These are phyloP conservation scores for Erucastrum elatum DNA, from an alignment of 345 rosid genomes.

Conservation along the genomic window DNA sequence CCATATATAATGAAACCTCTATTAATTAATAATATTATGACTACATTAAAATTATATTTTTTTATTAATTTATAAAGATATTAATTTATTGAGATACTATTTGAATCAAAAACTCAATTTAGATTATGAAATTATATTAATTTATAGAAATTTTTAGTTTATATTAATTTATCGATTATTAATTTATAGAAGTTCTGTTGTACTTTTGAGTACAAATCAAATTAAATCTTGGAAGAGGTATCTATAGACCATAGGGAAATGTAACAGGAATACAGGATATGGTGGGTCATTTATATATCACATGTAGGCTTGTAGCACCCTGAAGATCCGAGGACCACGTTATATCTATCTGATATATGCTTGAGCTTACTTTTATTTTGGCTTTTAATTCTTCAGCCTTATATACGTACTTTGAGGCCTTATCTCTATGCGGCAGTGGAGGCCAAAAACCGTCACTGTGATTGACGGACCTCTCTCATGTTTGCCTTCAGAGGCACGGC, in stretches of 20 bases:
- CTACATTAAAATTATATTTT: no score
- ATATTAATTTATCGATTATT: no score
- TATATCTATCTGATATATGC: slow-evolving; percentile 4
- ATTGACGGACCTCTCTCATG: slow-evolving; percentile 3
- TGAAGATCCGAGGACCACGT: slow-evolving; percentile 5
- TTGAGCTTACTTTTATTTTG: background rate
- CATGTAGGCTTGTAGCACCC: background rate
- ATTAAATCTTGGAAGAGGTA: background rate
- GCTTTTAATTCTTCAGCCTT: background rate
- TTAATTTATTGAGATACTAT: no score
- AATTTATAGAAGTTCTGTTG: no score
- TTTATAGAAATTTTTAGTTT: no score
- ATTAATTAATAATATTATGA: no score
- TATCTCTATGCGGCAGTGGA: slow-evolving; percentile 19
- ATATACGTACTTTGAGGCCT: slow-evolving; percentile 6
- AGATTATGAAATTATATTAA: no score
- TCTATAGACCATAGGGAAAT: background rate
- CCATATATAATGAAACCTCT: background rate
- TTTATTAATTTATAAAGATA: no score
- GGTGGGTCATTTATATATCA: slow-evolving; percentile 6
- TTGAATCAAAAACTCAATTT: no score
- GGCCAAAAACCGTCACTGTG: slow-evolving; percentile 3
- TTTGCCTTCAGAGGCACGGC: slow-evolving; percentile 39
- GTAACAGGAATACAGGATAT: slow-evolving; percentile 15
- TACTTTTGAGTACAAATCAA: background rate